phyloP scores from a whole-genome alignment of 208 protist genomes.

The Phytomonas francai region DNA sequence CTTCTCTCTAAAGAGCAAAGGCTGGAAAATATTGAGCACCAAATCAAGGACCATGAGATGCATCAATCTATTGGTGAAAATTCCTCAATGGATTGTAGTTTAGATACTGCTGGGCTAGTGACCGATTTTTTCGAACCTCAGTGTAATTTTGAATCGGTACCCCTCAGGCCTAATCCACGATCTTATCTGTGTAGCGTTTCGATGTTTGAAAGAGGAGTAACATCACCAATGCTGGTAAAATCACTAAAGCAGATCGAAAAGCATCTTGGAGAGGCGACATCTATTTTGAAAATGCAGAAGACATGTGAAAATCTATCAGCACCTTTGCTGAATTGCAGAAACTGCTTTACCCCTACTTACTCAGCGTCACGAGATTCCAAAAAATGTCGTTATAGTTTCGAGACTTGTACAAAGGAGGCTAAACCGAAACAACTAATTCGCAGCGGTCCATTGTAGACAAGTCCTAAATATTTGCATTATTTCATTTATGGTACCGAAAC shows the following conservation, averaged over 20 bases:
- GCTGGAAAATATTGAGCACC: constrained; percentile 48
- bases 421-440: neutral
- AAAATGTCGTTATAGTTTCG: neutral
- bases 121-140: constrained; percentile 58
- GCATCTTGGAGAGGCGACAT: constrained; percentile 59
- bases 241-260: constrained; percentile 57
- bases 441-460: neutral
- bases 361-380: neutral
- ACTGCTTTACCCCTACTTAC: neutral
- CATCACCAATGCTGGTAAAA: constrained; percentile 38
- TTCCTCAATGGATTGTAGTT: constrained; percentile 23
- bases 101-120: constrained; percentile 42
- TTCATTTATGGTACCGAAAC: neutral
- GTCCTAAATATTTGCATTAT: neutral
- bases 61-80: constrained; percentile 14
- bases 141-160: neutral
- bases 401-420: neutral
- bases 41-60: constrained; percentile 54
- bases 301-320: neutral
- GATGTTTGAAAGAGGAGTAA: constrained; percentile 14
- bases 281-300: constrained; percentile 45
- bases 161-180: neutral
- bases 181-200: neutral
- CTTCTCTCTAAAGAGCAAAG: constrained; percentile 68
- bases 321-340: neutral